These are phyloP conservation scores for Forsythia suspensa DNA, from an alignment of 257 asterid species.

Conservation along the genomic window DNA sequence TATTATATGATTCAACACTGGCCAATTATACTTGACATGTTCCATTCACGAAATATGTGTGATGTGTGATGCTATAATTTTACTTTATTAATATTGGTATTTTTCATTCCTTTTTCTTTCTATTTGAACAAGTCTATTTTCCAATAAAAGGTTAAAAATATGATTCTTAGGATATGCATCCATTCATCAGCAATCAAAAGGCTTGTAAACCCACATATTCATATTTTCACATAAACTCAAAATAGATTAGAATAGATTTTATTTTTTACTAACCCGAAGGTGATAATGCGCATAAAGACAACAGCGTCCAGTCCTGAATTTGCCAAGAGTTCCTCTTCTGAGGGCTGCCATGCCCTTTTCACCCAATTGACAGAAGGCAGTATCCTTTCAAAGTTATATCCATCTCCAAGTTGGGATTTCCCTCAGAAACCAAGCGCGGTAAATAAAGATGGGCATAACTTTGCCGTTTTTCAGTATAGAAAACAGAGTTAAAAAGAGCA, in stretches of 20 bases:
- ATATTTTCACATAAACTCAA: neutral
- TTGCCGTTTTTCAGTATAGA: constrained; percentile 72
- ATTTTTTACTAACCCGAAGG: constrained; percentile 57
- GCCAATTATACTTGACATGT: neutral
- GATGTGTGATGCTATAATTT: neutral
- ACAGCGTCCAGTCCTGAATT: constrained; percentile 88
- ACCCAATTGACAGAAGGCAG: constrained; percentile 76
- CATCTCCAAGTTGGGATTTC: constrained; percentile 35
- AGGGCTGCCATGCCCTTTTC: constrained; percentile 72
- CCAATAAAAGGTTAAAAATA: neutral
- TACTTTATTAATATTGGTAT: neutral
- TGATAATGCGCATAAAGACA: constrained; percentile 87
- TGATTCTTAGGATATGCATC: neutral
- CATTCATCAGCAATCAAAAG: neutral
- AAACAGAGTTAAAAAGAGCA: constrained; percentile 53
- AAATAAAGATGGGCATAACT: constrained; percentile 61
- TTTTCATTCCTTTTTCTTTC: constrained; percentile 7
- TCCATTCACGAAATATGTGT: neutral
- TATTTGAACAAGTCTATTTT: neutral
- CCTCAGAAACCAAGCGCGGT: constrained; percentile 84
- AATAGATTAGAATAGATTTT: neutral
- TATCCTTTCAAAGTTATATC: constrained; percentile 38
- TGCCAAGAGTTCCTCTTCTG: constrained; percentile 78
- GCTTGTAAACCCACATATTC: neutral
- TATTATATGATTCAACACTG: neutral